A percentile compares a stretch with the other conserved stretches of the same genome.
These are phyloP conservation scores for Diaporthe citrichinensis DNA, from an alignment of 2,329 filamentous ascomycete genomes.

Conservation along the genomic window DNA sequence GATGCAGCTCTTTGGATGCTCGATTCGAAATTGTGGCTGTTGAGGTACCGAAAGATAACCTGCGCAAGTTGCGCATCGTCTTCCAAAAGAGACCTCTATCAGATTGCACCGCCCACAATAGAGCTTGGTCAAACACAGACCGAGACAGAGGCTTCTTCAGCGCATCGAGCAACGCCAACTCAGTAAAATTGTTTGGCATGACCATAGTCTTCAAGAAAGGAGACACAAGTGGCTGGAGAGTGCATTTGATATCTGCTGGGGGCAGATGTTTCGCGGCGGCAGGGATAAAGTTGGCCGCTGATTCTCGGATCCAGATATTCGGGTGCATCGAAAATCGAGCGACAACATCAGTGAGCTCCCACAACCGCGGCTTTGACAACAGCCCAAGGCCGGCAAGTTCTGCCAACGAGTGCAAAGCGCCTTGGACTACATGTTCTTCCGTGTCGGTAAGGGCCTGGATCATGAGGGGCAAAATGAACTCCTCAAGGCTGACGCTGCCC, in stretches of 20 bases:
- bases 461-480: slow-evolving; percentile 96
- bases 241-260: slow-evolving; percentile 84
- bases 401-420: slow-evolving; percentile 88
- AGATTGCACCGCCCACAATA: slow-evolving; percentile 86
- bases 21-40: slow-evolving; percentile 68
- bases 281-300: slow-evolving; percentile 86
- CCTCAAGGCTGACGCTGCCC: slow-evolving; percentile 89
- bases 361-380: slow-evolving; percentile 85
- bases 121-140: slow-evolving; percentile 85
- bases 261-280: slow-evolving; percentile 83
- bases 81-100: slow-evolving; percentile 93
- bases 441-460: slow-evolving; percentile 92
- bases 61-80: slow-evolving; percentile 76
- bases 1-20: slow-evolving; percentile 68
- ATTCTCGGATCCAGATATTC: slow-evolving; percentile 94
- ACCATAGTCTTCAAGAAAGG: slow-evolving; percentile 85
- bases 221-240: slow-evolving; percentile 83
- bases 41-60: slow-evolving; percentile 75
- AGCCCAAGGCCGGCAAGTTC: slow-evolving; percentile 90
- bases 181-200: slow-evolving; percentile 72
- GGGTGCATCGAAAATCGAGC: slow-evolving; percentile 92
- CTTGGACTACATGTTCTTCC: slow-evolving; percentile 94
- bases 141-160: slow-evolving; percentile 86
- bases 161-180: slow-evolving; percentile 82
- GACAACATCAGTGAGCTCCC: slow-evolving; percentile 89